These are phyloP conservation scores for Leccinum pellstonianum DNA, from an alignment of 768 basidiomycete genomes.

Conservation along the genomic window DNA sequence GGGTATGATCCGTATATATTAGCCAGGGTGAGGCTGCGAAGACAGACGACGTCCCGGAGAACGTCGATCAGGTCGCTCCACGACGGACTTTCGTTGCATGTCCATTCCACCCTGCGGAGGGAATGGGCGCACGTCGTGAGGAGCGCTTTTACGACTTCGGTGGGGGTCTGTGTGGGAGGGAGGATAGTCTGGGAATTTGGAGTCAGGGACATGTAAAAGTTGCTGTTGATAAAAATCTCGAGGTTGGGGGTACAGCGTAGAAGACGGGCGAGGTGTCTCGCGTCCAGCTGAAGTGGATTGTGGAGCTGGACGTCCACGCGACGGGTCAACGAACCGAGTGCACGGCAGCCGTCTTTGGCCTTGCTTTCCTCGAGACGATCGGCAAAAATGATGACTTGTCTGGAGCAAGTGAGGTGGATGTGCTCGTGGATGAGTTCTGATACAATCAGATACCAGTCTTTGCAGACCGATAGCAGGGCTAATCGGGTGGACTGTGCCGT, in stretches of 20 bases:
- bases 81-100: constrained; percentile 42
- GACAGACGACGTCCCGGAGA: constrained; percentile 33
- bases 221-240: constrained; percentile 42
- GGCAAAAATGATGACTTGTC: constrained; percentile 36
- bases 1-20: constrained; percentile 38
- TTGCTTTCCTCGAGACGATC: constrained; percentile 35
- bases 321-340: constrained; percentile 39
- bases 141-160: constrained; percentile 36
- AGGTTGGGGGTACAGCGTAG: constrained; percentile 44
- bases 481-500: constrained; percentile 28
- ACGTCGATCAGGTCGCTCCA: constrained; percentile 40
- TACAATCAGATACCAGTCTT: constrained; percentile 37
- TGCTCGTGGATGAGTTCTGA: constrained; percentile 42
- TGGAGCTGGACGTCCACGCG: constrained; percentile 44
- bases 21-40: constrained; percentile 41
- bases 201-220: constrained; percentile 29
- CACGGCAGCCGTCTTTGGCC: constrained; percentile 18
- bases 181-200: constrained; percentile 20
- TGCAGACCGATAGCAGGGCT: constrained; percentile 37
- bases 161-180: constrained; percentile 28
- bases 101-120: constrained; percentile 47
- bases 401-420: constrained; percentile 36
- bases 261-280: constrained; percentile 34
- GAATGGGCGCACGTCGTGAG: constrained; percentile 32
- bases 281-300: constrained; percentile 26